phyloP scores from a whole-genome alignment of 2,329 filamentous ascomycete species.

The Epichloe festucae region DNA sequence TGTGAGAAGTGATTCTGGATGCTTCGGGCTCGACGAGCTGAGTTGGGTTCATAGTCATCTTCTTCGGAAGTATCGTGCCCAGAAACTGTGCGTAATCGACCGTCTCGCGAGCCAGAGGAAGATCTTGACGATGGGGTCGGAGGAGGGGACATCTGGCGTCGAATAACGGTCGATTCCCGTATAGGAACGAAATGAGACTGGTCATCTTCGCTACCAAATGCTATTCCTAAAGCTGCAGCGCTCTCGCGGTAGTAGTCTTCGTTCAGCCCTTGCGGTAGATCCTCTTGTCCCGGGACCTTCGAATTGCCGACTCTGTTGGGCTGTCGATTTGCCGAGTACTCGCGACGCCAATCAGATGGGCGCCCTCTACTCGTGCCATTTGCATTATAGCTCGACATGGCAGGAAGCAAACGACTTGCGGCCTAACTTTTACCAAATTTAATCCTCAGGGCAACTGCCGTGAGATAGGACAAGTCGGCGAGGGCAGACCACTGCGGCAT shows the following conservation, averaged over 20 bases:
- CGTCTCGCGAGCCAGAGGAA: constrained; percentile 14
- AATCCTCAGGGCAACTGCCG: not conserved
- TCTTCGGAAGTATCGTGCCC: constrained; percentile 6
- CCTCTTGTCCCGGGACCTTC: constrained; percentile 1
- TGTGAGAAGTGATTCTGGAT: constrained; percentile 35
- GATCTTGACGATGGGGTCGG: constrained; percentile 11
- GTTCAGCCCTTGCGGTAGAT: not conserved
- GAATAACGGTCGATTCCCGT: not conserved
- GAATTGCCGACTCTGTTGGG: not conserved
- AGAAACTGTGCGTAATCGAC: constrained; percentile 5
- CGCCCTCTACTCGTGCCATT: not conserved
- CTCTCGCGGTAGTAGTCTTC: constrained; percentile 3
- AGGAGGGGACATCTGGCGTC: not conserved
- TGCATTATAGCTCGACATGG: not conserved
- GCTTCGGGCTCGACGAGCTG: constrained; percentile 27
- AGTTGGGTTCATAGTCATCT: constrained; percentile 12
- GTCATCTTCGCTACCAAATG: not conserved
- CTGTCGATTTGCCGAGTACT: not conserved
- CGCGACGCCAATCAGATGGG: not conserved
- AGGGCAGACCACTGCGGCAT: not conserved
- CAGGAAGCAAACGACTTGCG: not conserved
- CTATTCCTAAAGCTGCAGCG: constrained; percentile 2
- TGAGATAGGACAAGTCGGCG: not conserved
- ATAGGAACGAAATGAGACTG: not conserved
- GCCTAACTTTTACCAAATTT: not conserved